Percentiles rank a stretch among this genome's conserved stretches.
These are phyloP conservation scores for Scenedesmus sp. DNA, from an alignment of 163 green algal species.

Conservation along the genomic window DNA sequence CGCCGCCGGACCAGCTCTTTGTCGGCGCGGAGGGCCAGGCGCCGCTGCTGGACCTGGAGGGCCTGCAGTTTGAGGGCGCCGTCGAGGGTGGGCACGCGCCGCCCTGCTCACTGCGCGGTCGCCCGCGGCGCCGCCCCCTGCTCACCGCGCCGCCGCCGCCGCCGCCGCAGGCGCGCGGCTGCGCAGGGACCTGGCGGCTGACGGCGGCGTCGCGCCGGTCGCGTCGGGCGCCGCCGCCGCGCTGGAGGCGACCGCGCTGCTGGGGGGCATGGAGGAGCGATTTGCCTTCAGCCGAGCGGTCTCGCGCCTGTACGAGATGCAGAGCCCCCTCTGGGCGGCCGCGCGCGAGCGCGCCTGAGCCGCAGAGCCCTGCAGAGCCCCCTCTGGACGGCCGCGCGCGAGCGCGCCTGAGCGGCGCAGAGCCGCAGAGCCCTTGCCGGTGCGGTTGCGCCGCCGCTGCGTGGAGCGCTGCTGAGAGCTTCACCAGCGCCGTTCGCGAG, in stretches of 20 bases:
- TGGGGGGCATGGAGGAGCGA: conserved; percentile 85
- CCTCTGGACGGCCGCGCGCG: conserved; percentile 34
- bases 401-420: neutral
- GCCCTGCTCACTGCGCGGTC: neutral
- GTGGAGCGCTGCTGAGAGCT: no score
- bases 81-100: conserved; percentile 63
- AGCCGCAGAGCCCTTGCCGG: conserved; percentile 74
- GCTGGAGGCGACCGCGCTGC: conserved; percentile 44
- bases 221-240: conserved; percentile 23
- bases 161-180: conserved; percentile 60
- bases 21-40: conserved; percentile 54
- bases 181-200: conserved; percentile 63
- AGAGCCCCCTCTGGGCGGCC: conserved; percentile 48
- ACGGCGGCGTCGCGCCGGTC: conserved; percentile 74
- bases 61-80: conserved; percentile 87
- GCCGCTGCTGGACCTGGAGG: conserved; percentile 83
- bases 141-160: neutral
- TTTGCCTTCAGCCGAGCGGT: conserved; percentile 89
- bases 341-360: neutral
- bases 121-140: neutral
- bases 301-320: conserved; percentile 83
- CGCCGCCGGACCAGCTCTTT: conserved; percentile 77
- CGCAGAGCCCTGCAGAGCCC: conserved; percentile 70
- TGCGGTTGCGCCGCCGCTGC: no score
- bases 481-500: no score